Conservation (phyloP, 2,329 filamentous ascomycete species). For the Parafenestella ontariensis region DNA sequence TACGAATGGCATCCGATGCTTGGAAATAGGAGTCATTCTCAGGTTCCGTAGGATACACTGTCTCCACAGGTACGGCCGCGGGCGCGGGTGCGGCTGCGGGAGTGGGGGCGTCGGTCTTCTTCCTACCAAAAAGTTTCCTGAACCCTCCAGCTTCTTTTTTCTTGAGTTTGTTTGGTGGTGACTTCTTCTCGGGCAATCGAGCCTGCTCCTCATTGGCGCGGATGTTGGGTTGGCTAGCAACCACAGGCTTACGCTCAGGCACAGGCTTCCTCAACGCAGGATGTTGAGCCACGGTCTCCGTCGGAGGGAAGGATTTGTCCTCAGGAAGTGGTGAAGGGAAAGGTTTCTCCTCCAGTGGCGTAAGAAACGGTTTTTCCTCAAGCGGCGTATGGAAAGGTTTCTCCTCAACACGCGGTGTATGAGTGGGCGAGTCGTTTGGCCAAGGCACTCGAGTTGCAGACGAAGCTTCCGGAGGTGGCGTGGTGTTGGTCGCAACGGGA, state of each 20-base stretch:
- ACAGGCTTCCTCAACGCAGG: conserved; percentile 50
- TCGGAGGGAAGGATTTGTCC: conserved; percentile 33
- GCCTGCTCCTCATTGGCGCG: conserved; percentile 31
- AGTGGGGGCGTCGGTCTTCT: conserved; percentile 38
- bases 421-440: conserved; percentile 32
- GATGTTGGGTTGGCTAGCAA: conserved; percentile 15
- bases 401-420: conserved; percentile 36
- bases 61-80: conserved; percentile 14
- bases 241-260: conserved; percentile 38
- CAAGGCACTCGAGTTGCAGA: conserved; percentile 44
- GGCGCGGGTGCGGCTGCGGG: conserved; percentile 16
- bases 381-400: background rate
- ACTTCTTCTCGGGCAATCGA: conserved; percentile 33
- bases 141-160: conserved; percentile 48
- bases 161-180: conserved; percentile 46
- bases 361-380: conserved; percentile 37
- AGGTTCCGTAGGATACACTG: conserved; percentile 18
- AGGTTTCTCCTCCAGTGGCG: conserved; percentile 18
- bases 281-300: conserved; percentile 45
- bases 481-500: conserved; percentile 20
- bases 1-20: conserved; percentile 30
- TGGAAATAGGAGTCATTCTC: conserved; percentile 27
- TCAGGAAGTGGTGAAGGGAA: conserved; percentile 19
- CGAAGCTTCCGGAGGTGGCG: conserved; percentile 35
- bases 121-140: conserved; percentile 51